Percentiles rank a stretch among this genome's conserved stretches.
phyloP scores from a whole-genome alignment of 2,329 filamentous ascomycete genomes.

The Fusarium sp. region DNA sequence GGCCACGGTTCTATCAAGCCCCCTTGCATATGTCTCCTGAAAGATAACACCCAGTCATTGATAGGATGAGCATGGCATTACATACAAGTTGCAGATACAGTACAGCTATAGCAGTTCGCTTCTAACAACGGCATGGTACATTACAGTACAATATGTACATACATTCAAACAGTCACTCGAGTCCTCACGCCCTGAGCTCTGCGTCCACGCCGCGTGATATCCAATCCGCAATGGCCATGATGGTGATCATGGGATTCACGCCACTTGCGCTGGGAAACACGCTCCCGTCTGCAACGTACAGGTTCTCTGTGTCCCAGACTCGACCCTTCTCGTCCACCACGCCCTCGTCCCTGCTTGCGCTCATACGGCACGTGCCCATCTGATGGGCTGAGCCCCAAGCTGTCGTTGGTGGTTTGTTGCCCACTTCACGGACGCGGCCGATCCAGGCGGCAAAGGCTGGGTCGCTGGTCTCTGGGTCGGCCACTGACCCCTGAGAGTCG shows the following conservation, averaged over 20 bases:
- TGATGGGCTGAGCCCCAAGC: constrained; percentile 80
- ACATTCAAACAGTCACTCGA: not conserved
- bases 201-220: constrained; percentile 68
- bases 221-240: constrained; percentile 76
- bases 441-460: constrained; percentile 72
- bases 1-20: constrained; percentile 13
- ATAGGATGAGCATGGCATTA: constrained; percentile 24
- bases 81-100: constrained; percentile 16
- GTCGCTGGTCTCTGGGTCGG: constrained; percentile 64
- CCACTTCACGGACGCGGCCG: constrained; percentile 57
- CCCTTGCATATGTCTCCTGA: constrained; percentile 17
- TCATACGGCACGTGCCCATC: constrained; percentile 84
- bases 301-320: constrained; percentile 72
- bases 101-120: constrained; percentile 9
- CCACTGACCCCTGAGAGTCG: constrained; percentile 30
- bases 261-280: constrained; percentile 81
- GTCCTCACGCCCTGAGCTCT: constrained; percentile 51
- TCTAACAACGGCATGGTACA: constrained; percentile 1
- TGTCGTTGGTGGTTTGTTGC: constrained; percentile 62
- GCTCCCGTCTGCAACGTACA: constrained; percentile 80
- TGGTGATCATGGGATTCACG: constrained; percentile 85
- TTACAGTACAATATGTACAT: not conserved
- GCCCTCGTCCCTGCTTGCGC: constrained; percentile 60
- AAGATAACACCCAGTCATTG: constrained; percentile 20
- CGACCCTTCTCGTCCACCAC: constrained; percentile 68